Conservation (phyloP, 805 yeast genomes). For the Saccharomycopsis schoenii region DNA sequence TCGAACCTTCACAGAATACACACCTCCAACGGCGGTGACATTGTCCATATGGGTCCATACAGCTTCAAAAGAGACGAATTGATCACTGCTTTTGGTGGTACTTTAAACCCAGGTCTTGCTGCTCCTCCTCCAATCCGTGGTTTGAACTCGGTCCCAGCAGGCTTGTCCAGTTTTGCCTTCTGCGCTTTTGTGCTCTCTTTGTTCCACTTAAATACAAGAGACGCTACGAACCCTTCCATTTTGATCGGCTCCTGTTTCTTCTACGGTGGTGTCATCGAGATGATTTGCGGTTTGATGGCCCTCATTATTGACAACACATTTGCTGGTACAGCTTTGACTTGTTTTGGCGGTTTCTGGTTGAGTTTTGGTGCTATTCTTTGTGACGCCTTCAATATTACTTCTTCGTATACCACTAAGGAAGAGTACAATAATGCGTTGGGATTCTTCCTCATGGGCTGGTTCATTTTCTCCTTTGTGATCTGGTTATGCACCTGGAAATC, state of each 20-base stretch:
- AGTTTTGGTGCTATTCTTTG: slow-evolving; percentile 50
- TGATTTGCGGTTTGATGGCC: slow-evolving; percentile 59
- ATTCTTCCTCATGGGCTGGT: slow-evolving; percentile 52
- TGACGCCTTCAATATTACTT: slow-evolving; percentile 47
- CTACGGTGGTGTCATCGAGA: slow-evolving; percentile 53
- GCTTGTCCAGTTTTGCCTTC: slow-evolving; percentile 49
- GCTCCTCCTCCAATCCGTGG: slow-evolving; percentile 27
- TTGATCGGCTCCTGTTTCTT: slow-evolving; percentile 49
- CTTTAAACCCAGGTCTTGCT: slow-evolving; percentile 33
- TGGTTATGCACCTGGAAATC: slow-evolving; percentile 49
- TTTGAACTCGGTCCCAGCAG: slow-evolving; percentile 60
- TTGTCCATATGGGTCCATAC: slow-evolving; percentile 24
- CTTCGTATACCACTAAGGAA: slow-evolving; percentile 35
- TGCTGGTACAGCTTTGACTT: slow-evolving; percentile 54
- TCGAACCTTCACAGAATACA: slow-evolving; percentile 8
- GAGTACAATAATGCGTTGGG: slow-evolving; percentile 44
- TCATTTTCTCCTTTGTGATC: slow-evolving; percentile 47
- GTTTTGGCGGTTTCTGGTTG: slow-evolving; percentile 66
- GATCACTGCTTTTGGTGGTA: slow-evolving; percentile 50
- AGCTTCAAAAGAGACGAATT: slow-evolving; percentile 38
- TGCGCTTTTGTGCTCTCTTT: slow-evolving; percentile 52
- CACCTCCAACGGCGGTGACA: slow-evolving; percentile 13
- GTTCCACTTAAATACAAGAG: slow-evolving; percentile 44
- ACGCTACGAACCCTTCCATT: slow-evolving; percentile 39
- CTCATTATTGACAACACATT: slow-evolving; percentile 53